A percentile compares a stretch with the other conserved stretches of the same genome.
phyloP scores from a whole-genome alignment of 805 yeast species.

The Saccharomycopsis javanensis region DNA sequence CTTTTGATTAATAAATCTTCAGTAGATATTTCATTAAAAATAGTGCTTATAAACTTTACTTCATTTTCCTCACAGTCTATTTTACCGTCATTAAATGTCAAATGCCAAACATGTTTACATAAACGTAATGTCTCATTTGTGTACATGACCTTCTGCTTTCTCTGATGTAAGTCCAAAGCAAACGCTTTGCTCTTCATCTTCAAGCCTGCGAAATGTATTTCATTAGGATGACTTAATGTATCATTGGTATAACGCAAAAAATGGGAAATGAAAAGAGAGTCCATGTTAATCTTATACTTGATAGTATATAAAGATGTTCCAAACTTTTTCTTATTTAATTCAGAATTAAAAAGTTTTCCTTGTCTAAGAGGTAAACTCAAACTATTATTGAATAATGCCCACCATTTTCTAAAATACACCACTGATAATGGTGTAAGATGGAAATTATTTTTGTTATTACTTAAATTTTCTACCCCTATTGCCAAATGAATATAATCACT shows the following conservation, averaged over 20 bases:
- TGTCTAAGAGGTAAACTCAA: slow-evolving; percentile 67
- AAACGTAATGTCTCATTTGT: slow-evolving; percentile 36
- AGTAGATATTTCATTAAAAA: slow-evolving; percentile 47
- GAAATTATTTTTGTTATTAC: slow-evolving; percentile 45
- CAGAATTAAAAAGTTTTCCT: slow-evolving; percentile 56
- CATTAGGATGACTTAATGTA: slow-evolving; percentile 32
- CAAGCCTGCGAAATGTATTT: slow-evolving; percentile 48
- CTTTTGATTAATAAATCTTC: slow-evolving; percentile 32
- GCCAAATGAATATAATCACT: slow-evolving; percentile 56
- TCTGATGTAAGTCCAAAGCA: slow-evolving; percentile 54
- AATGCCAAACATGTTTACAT: slow-evolving; percentile 37
- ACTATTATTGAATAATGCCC: slow-evolving; percentile 68
- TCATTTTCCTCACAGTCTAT: slow-evolving; percentile 63
- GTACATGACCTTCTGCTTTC: slow-evolving; percentile 33
- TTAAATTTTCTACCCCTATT: slow-evolving; percentile 27
- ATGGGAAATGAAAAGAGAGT: slow-evolving; percentile 64
- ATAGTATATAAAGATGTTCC: slow-evolving; percentile 63
- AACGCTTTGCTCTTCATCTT: slow-evolving; percentile 45
- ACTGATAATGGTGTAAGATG: slow-evolving; percentile 67
- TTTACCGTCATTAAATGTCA: slow-evolving; percentile 59
- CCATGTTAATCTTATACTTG: slow-evolving; percentile 59
- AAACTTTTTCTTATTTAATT: slow-evolving; percentile 39
- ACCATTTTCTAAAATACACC: slow-evolving; percentile 68
- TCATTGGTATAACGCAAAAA: slow-evolving; percentile 50
- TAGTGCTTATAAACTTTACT: slow-evolving; percentile 53